These are phyloP conservation scores for Triticum timopheevii DNA, from an alignment of 176 grass and related monocot genomes.

Conservation along the genomic window DNA sequence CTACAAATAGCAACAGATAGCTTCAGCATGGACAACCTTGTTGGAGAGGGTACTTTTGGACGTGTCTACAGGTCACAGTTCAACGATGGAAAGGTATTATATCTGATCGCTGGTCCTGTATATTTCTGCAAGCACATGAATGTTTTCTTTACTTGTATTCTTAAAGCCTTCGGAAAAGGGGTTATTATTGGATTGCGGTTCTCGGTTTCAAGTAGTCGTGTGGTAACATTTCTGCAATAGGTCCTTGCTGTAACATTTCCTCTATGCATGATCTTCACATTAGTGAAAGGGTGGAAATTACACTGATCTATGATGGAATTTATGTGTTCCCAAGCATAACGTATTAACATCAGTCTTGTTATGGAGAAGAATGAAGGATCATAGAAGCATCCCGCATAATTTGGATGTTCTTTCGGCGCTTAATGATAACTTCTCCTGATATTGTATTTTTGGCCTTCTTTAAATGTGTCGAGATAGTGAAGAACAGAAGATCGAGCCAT, in stretches of 20 bases:
- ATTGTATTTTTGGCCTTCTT: background rate
- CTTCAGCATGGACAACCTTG: conserved; percentile 80
- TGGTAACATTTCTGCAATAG: background rate
- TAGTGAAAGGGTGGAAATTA: background rate
- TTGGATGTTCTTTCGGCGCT: background rate
- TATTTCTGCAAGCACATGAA: conserved; percentile 5
- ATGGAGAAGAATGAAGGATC: background rate
- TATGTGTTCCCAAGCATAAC: background rate
- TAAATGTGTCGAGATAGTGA: background rate
- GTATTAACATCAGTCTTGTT: conserved; percentile 15
- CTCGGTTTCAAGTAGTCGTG: background rate
- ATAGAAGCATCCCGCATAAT: background rate
- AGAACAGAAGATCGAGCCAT: background rate
- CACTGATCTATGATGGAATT: background rate
- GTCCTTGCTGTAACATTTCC: background rate
- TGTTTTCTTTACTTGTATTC: conserved; percentile 1
- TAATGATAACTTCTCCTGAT: conserved; percentile 6
- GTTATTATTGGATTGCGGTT: background rate
- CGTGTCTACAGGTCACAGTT: conserved; percentile 90
- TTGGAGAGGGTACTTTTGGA: conserved; percentile 94
- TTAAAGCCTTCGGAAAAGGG: background rate
- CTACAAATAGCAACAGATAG: conserved; percentile 95
- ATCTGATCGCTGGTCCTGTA: background rate
- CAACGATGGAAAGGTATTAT: conserved; percentile 78
- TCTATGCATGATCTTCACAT: conserved; percentile 8